A percentile compares a stretch with the other conserved stretches of the same genome.
phyloP scores from a whole-genome alignment of 2,329 filamentous ascomycete genomes.

The Beauveria varroae region DNA sequence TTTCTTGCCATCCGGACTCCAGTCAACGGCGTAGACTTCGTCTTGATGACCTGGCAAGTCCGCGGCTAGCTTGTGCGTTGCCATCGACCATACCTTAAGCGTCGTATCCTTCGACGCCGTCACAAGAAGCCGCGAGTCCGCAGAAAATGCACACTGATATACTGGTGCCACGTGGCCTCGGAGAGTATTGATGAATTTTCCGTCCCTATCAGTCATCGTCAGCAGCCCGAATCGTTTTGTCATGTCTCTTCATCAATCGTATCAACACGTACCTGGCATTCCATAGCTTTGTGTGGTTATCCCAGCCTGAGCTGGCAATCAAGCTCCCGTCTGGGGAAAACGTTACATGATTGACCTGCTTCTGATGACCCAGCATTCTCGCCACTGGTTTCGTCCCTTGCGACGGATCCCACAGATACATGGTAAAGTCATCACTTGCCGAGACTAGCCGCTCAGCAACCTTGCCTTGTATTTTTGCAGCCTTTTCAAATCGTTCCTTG shows the following conservation, averaged over 20 bases:
- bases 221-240: constrained; percentile 16
- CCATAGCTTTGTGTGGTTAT: constrained; percentile 95
- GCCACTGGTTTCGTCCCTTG: constrained; percentile 74
- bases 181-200: constrained; percentile 77
- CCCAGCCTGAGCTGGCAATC: constrained; percentile 84
- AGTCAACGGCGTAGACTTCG: constrained; percentile 90
- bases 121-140: constrained; percentile 82
- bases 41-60: constrained; percentile 88
- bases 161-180: constrained; percentile 85
- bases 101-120: constrained; percentile 89
- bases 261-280: constrained; percentile 52
- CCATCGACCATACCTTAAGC: constrained; percentile 89
- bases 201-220: constrained; percentile 37
- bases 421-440: constrained; percentile 90
- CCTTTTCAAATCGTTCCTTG: constrained; percentile 76
- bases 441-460: constrained; percentile 81
- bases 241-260: constrained; percentile 32
- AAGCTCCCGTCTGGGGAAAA: constrained; percentile 86
- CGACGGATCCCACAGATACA: constrained; percentile 89
- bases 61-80: constrained; percentile 68
- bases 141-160: constrained; percentile 87
- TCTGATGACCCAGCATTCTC: constrained; percentile 89
- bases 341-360: constrained; percentile 90
- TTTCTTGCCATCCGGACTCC: constrained; percentile 82
- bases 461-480: constrained; percentile 66